phyloP scores from a whole-genome alignment of 1,284 basidiomycete species.

The Ceratobasidium sp. region DNA sequence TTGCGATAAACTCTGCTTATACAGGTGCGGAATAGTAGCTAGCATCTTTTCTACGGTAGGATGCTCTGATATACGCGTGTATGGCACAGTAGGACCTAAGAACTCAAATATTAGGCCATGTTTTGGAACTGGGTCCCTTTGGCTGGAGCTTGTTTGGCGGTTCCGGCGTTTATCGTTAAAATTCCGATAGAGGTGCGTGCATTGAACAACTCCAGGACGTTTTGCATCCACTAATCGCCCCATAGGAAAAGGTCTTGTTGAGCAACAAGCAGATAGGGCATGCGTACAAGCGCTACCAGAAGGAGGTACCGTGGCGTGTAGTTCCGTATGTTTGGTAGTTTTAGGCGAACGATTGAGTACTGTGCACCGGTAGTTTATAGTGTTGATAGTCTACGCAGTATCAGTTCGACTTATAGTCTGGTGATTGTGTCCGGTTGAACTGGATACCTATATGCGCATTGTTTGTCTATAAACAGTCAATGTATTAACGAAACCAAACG shows the following conservation, averaged over 20 bases:
- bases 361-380: too few relatives aligned
- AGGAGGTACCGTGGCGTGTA: too few relatives aligned
- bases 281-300: slow-evolving; percentile 1
- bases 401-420: too few relatives aligned
- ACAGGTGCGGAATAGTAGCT: slow-evolving; percentile 6
- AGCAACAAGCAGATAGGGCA: neutral
- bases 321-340: slow-evolving; percentile 31
- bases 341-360: too few relatives aligned
- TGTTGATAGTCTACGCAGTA: too few relatives aligned
- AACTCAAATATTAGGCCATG: neutral
- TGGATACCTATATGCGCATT: too few relatives aligned
- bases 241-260: slow-evolving; percentile 12
- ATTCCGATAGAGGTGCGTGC: slow-evolving; percentile 25
- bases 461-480: too few relatives aligned
- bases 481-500: too few relatives aligned
- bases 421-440: too few relatives aligned
- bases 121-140: slow-evolving; percentile 31
- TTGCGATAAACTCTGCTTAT: neutral
- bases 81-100: too few relatives aligned
- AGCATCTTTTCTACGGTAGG: neutral
- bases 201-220: neutral
- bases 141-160: neutral
- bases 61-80: neutral
- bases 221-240: neutral
- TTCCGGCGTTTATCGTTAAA: neutral